Base-by-base conservation (phyloP, 2,329 filamentous ascomycete genomes). In the Diplodia seriata region DNA sequence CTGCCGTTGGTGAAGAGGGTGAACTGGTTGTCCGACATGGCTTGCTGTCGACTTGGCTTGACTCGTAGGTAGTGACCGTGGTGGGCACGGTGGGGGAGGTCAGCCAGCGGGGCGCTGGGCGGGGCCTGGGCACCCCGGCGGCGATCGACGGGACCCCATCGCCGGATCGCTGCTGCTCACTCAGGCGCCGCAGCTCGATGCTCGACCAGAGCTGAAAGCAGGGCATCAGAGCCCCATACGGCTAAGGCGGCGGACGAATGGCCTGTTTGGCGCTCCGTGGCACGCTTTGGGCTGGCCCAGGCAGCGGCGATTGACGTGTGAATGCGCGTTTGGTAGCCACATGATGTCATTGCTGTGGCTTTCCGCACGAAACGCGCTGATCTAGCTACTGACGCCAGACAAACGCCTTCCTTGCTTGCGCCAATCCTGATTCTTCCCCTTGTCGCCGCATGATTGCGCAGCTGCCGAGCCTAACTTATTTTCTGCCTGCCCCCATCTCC, bases 1-100 rank as follows among this genome's bases (percentile, higher is more conserved):
- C 81, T 79, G 71, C 78, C 81, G 70, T 84, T 84, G 26, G 78
- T 79, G 72, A 84, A 83, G 63, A 79, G 76, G 18, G 80, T 83
- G 71, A 81, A 81, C 74, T 77, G 81, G 73, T 79, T 74, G 23
- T 71, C 78, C 29, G 77, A 76, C 78, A 80, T 80, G 31, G 29
- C 59, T 38, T 51, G 14, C 3, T 40, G 49, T 62, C 43, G 18
- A 9, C 43, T 7, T 15, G 68, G 53, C 66, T 31, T 47, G 56
- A 59, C 38, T 47, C 43, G 57, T 2, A 9, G 26, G 57, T 2
- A 9, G 26, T 64, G 69, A 57, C 20, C 36, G 36, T 38, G 51
- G 23, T 26, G 38, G 36, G n/a, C n/a, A n/a, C n/a, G n/a, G n/a
- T n/a, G n/a, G 14, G 43, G 49, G 12, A 31, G 33, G 33, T 51